Evolutionary conservation across 2,329 filamentous ascomycete species (phyloP), one percentile per base, ranked within the genome.

Genomic region (Zasmidium citrigriseum): DNA sequence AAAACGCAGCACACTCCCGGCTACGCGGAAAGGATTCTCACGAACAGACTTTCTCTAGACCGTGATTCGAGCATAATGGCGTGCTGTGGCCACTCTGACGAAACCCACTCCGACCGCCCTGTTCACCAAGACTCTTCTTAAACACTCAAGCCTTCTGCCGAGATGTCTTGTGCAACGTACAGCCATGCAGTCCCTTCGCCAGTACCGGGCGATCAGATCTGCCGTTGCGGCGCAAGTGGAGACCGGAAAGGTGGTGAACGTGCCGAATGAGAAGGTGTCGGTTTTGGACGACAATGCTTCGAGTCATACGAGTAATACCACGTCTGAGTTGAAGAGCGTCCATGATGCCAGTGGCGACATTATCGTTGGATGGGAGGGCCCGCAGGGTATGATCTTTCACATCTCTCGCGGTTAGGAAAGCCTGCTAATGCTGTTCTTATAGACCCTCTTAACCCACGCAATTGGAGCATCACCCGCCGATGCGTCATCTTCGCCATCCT

Each of bases 361-460:
- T 44, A 41, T 58, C 12, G 59, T 61, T 2, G 59, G 59, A n/a
- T 61, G 59, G 59, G 55, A 58, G 9, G 55, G 59, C 2, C 55
- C 52, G 5, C 14, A 54, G 20, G 53, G 51, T 53, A 53, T 22
- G 14, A 24, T 5, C 22, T n/a, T 11, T 4, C 7, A 38, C 46
- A 55, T 34, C 41, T 29, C 29, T 29, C 12, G 34, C 44, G 24
- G 50, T 29, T 21, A 20, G 27, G 2, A 52, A 20, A 24, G 27
- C 27, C 5, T n/a, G n/a, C 34, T 41, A 41, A 41, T 41, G 4
- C 5, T 9, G 34, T 9, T n/a, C 14, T 41, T 12, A 24, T 16
- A 53, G 57, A 63, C 45, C 58, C 58, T 22, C 49, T 63, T 16
- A 60, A 63, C 18, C 61, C 58, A 14, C 52, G 61, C 14, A 58